phyloP scores from a whole-genome alignment of 139 green algal genomes.

The Chlorella ohadii region DNA sequence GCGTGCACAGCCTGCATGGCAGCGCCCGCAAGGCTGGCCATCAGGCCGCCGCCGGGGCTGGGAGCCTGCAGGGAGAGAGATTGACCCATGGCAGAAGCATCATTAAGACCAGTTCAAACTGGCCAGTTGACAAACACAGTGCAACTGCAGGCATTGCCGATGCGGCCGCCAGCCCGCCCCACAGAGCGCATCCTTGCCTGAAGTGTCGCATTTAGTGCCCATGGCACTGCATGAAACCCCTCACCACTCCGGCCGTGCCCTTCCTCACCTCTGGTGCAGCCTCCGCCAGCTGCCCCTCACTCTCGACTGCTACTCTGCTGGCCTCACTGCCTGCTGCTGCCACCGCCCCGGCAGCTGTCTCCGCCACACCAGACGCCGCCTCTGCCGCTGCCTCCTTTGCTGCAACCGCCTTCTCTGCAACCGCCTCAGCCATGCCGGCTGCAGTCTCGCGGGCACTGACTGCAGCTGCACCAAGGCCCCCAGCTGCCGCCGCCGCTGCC shows the following conservation, averaged over 20 bases:
- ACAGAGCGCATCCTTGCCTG: too few species aligned
- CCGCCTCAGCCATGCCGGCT: neutral
- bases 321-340: neutral
- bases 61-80: neutral
- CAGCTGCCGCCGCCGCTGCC: neutral
- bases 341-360: neutral
- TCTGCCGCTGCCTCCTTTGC: neutral
- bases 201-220: too few species aligned
- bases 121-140: too few species aligned
- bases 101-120: too few species aligned
- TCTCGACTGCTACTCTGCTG: neutral
- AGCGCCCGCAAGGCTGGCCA: neutral
- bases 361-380: neutral
- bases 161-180: too few species aligned
- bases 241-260: too few species aligned
- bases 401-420: neutral
- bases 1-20: neutral
- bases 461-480: neutral
- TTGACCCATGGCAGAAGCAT: too few species aligned
- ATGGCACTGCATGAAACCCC: too few species aligned
- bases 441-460: neutral
- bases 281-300: neutral
- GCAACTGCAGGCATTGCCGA: too few species aligned
- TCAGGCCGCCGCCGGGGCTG: neutral
- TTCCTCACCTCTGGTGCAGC: neutral